phyloP scores from a whole-genome alignment of 345 rosid species.

The Erucastrum elatum region DNA sequence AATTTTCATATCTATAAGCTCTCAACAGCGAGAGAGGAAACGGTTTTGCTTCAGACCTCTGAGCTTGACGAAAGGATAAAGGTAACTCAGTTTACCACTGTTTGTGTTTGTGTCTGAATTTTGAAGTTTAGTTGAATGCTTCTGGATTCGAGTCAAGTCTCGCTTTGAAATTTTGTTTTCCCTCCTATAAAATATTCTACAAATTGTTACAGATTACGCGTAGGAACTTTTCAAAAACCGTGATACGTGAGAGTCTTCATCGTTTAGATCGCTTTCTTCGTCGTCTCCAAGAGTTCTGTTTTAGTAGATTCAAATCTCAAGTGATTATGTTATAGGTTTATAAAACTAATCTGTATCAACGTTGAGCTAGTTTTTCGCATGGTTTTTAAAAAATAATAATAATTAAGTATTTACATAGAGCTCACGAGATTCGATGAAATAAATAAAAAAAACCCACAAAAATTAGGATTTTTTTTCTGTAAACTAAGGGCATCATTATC shows the following conservation, averaged over 20 bases:
- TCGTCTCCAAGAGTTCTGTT: background rate
- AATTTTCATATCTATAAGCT: background rate
- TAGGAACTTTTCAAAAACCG: background rate
- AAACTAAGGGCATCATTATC: no score
- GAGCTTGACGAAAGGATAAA: conserved; percentile 15
- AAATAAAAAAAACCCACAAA: background rate
- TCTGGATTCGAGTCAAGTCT: conserved; percentile 16
- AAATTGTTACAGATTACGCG: conserved; percentile 15
- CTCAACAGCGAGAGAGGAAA: background rate
- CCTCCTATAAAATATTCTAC: conserved; percentile 13
- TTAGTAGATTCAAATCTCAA: conserved; percentile 26
- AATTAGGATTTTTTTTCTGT: background rate
- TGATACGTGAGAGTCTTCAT: conserved; percentile 15
- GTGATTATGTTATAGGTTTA: no score
- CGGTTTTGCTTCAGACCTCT: background rate
- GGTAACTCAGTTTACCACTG: background rate
- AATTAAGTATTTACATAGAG: background rate
- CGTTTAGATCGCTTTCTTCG: conserved; percentile 23
- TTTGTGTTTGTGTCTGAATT: background rate
- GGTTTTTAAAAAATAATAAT: background rate
- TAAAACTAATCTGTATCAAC: background rate
- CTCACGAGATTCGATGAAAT: background rate
- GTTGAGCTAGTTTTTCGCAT: conserved; percentile 4
- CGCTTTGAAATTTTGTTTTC: conserved; percentile 17
- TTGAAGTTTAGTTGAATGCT: conserved; percentile 7